phyloP scores from a whole-genome alignment of 1,284 basidiomycete species.

The Cutaneotrichosporon mucoides region DNA sequence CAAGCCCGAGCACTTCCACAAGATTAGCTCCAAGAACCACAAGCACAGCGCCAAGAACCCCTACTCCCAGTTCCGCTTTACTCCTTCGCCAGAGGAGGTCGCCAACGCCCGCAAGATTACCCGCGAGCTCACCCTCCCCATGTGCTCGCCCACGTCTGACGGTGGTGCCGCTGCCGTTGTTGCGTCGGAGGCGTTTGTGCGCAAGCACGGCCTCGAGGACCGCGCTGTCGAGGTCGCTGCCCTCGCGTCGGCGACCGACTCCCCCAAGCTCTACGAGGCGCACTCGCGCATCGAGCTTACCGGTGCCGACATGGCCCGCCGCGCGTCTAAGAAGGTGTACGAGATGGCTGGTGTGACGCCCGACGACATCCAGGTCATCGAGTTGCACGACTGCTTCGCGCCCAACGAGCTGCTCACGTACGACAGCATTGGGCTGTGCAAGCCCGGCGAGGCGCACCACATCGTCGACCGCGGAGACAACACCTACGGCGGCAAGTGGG shows the following conservation, averaged over 20 bases:
- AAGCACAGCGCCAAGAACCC: constrained; percentile 19
- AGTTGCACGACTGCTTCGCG: constrained; percentile 24
- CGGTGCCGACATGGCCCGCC: constrained; percentile 19
- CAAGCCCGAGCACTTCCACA: constrained; percentile 13
- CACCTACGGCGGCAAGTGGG: constrained; percentile 24
- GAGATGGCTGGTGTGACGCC: constrained; percentile 13
- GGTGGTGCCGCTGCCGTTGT: constrained; percentile 17
- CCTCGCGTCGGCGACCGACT: constrained; percentile 15
- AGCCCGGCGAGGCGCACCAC: constrained; percentile 15
- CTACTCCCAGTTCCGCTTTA: constrained; percentile 24
- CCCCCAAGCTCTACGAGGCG: constrained; percentile 14
- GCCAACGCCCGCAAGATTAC: constrained; percentile 17
- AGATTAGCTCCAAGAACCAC: constrained; percentile 24
- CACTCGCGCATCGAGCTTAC: constrained; percentile 20
- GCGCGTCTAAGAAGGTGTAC: constrained; percentile 14
- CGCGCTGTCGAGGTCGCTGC: constrained; percentile 20
- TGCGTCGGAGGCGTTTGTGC: constrained; percentile 19
- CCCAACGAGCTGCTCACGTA: constrained; percentile 25
- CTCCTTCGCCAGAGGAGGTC: constrained; percentile 14
- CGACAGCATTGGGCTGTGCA: constrained; percentile 16
- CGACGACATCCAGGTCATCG: constrained; percentile 20
- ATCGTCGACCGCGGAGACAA: constrained; percentile 19
- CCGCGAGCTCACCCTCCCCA: constrained; percentile 21
- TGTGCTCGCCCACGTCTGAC: constrained; percentile 23
- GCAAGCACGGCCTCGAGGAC: constrained; percentile 16